Evolutionary conservation across 164 flowering plant genomes (phyloP).

Genomic region (Nymphaea colorata): DNA sequence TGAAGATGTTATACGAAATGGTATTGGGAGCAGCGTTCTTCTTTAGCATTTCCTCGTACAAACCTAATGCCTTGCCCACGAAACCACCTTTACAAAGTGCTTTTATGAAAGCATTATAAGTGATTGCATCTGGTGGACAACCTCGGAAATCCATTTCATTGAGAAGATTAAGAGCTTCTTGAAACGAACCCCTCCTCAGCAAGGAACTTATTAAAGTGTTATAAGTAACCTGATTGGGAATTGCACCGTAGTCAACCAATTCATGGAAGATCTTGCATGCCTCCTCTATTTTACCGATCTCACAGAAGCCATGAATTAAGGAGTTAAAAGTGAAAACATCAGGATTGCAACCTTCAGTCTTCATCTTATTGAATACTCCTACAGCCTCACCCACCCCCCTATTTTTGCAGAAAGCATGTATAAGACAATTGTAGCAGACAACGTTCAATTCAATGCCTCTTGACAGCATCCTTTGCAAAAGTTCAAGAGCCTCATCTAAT

Average conservation of each 20-base stretch:
- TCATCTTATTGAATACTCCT: slow-evolving; percentile 34
- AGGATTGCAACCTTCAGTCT: slow-evolving; percentile 55
- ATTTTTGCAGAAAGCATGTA: slow-evolving; percentile 51
- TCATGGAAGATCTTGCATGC: slow-evolving; percentile 46
- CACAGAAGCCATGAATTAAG: slow-evolving; percentile 61
- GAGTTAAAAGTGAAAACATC: slow-evolving; percentile 77
- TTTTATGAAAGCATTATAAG: slow-evolving; percentile 68
- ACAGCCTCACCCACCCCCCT: slow-evolving; percentile 40
- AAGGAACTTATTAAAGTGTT: slow-evolving; percentile 69
- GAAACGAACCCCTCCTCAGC: slow-evolving; percentile 34
- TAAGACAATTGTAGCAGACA: slow-evolving; percentile 66
- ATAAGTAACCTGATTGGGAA: slow-evolving; percentile 78
- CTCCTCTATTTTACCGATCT: slow-evolving; percentile 42
- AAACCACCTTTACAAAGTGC: slow-evolving; percentile 60
- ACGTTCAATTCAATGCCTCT: slow-evolving; percentile 47
- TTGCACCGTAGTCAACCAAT: slow-evolving; percentile 70
- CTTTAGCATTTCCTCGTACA: slow-evolving; percentile 62
- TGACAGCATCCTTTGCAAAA: slow-evolving; percentile 37
- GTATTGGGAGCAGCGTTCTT: slow-evolving; percentile 41
- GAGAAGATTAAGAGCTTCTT: slow-evolving; percentile 56
- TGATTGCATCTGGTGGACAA: slow-evolving; percentile 55
- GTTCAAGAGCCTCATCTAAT: slow-evolving; percentile 32
- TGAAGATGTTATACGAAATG: slow-evolving; percentile 61
- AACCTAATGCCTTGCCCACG: slow-evolving; percentile 45
- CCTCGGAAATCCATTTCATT: slow-evolving; percentile 78